These are phyloP conservation scores for Pseudopyrenochaeta lycopersici DNA, from an alignment of 2,329 filamentous ascomycete species.

Conservation along the genomic window DNA sequence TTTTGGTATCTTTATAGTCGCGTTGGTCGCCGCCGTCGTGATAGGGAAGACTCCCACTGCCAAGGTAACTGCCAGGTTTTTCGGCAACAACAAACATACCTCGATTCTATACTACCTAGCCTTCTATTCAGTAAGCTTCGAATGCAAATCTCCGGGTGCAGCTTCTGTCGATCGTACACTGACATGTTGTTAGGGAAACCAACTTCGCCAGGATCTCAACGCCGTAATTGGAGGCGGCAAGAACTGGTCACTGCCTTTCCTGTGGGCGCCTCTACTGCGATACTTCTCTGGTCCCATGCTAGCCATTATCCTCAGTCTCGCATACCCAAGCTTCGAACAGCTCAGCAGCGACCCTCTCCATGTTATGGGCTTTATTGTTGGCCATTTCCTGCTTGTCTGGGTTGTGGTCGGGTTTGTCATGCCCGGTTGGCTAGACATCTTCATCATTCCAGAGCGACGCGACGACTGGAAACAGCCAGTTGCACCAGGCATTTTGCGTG, in stretches of 20 bases:
- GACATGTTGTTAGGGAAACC: conserved; percentile 64
- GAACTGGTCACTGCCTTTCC: conserved; percentile 62
- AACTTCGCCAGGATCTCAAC: conserved; percentile 64
- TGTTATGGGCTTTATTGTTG: conserved; percentile 19
- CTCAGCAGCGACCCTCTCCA: conserved; percentile 2
- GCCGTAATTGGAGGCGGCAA: conserved; percentile 58
- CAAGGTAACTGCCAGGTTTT: too few species aligned
- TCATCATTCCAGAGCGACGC: neutral
- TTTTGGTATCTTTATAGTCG: conserved; percentile 59
- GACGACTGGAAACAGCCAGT: too few species aligned
- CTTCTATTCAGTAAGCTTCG: conserved; percentile 65
- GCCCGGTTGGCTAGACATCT: neutral
- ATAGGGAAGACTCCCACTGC: too few species aligned
- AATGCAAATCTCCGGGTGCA: too few species aligned
- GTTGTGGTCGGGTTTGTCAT: conserved; percentile 58
- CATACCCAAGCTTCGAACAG: conserved; percentile 4
- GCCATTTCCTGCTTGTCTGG: conserved; percentile 56
- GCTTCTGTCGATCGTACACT: too few species aligned
- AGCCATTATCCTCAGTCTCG: conserved; percentile 10
- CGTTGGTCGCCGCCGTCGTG: conserved; percentile 39
- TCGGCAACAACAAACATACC: too few species aligned
- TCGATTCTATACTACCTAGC: conserved; percentile 58
- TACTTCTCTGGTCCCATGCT: conserved; percentile 10
- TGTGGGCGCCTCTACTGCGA: conserved; percentile 50
- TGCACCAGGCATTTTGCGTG: too few species aligned